These are phyloP conservation scores for Drechslera avenae DNA, from an alignment of 2,329 filamentous ascomycete species.

Conservation along the genomic window DNA sequence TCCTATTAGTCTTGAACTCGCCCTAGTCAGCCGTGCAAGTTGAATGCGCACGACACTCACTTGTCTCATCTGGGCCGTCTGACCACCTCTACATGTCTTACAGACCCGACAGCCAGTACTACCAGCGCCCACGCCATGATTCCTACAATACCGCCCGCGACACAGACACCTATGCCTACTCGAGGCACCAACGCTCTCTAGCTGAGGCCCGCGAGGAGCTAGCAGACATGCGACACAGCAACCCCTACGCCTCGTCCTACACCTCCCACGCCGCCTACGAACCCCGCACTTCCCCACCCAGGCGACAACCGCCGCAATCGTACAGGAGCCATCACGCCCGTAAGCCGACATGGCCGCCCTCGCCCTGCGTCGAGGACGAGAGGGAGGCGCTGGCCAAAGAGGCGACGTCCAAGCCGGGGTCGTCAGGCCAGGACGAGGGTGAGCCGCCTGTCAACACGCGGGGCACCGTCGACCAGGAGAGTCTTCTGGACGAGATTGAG, in stretches of 20 bases:
- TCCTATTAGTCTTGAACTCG: constrained; percentile 3
- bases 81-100: constrained; percentile 29
- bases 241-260: constrained; percentile 30
- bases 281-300: constrained; percentile 35
- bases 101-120: constrained; percentile 34
- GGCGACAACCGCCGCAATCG: constrained; percentile 22
- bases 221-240: constrained; percentile 32
- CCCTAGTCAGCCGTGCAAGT: constrained; percentile 4
- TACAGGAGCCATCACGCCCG: constrained; percentile 25
- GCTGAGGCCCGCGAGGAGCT: constrained; percentile 22
- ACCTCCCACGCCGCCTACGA: constrained; percentile 37
- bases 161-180: constrained; percentile 28
- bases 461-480: constrained; percentile 71
- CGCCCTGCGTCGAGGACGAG: constrained; percentile 73
- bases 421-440: constrained; percentile 39
- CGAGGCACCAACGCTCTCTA: constrained; percentile 24
- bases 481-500: constrained; percentile 67
- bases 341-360: constrained; percentile 58
- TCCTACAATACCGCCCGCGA: constrained; percentile 34
- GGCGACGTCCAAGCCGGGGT: constrained; percentile 48
- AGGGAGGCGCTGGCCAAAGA: constrained; percentile 66
- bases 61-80: constrained; percentile 17
- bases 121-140: constrained; percentile 32
- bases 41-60: constrained; percentile 8
- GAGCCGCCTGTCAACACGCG: constrained; percentile 66